Evolutionary conservation across 495 filamentous ascomycete genomes (phyloP), one percentile per base, ranked within the genome.

Genomic region (Xylaria telfairii): DNA sequence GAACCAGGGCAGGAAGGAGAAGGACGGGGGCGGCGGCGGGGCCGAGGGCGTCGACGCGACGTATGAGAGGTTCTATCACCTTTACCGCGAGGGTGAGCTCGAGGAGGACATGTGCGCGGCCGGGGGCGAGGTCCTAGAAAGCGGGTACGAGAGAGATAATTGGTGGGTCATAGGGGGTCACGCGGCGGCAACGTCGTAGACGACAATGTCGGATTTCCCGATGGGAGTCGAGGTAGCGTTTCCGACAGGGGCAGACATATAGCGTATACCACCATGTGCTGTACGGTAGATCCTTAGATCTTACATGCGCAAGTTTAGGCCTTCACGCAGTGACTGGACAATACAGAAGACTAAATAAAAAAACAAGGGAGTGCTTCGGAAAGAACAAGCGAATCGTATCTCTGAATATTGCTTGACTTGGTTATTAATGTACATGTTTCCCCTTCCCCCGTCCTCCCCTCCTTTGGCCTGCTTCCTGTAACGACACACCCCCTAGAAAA

Each of bases 71-170:
- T 99, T 97, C 78, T 99, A 99, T 77, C 96, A 99, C 83, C 85
- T 99, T 12, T 99, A 97, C 81, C 85, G 90, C 57, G 87, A 91
- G 74, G 92, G 91, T 28, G 96, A 99, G 80, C 81, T 99, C 76
- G 94, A 97, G 76, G 84, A 88, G 46, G 93, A 99, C 79, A 87
- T 97, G 69, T 75, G 77, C 49, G 83, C 82, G 32, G 96, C 93
- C 54, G 94, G 93, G 39, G 96, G 96, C 42, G 78, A 77, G 60
- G 88, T 97, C 21, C 71, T 95, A 51, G 90, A 91, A 72, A 91
- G 90, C 67, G 96, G 96, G 34, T 99, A 98, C 83, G 96, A 99
- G 77, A 96, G 90, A 80, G 96, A 99, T 73, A 99, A 99, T 84
- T 98, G 96, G 96, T 99, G 96, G 95, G 93, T 80, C 54, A 81